Evolutionary conservation across 305 asterid species (phyloP).

Genomic region (Coffea humblotiana): DNA sequence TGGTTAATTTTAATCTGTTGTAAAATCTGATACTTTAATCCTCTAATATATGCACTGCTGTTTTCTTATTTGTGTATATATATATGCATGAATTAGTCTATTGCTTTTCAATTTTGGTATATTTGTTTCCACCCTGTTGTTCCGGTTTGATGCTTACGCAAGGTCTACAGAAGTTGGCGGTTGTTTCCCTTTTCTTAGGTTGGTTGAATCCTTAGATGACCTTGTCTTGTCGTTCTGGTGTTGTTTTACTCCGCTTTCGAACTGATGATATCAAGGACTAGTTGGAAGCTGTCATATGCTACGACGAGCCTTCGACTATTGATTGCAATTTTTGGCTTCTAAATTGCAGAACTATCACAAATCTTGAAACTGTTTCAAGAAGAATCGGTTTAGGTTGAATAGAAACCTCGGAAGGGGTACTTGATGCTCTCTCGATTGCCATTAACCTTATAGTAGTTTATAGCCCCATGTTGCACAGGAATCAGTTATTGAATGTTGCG

Average conservation of each 20-base stretch:
- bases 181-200: not conserved
- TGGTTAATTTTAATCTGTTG: conserved; percentile 67
- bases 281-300: not conserved
- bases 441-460: not conserved
- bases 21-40: conserved; percentile 62
- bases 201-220: not conserved
- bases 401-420: not conserved
- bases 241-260: not conserved
- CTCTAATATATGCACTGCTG: conserved; percentile 53
- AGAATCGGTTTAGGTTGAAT: not conserved
- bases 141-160: not conserved
- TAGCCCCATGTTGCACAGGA: not conserved
- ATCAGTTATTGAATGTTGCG: not conserved
- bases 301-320: not conserved
- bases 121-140: not conserved
- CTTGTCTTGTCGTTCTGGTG: not conserved
- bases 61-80: conserved; percentile 35
- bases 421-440: not conserved
- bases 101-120: not conserved
- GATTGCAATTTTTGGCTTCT: not conserved
- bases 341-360: not conserved
- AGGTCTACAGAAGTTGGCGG: not conserved
- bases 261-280: not conserved
- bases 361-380: not conserved
- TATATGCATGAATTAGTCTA: conserved; percentile 8